Evolutionary conservation across 495 filamentous ascomycete species (phyloP).

Genomic region (Penicillium salamii): DNA sequence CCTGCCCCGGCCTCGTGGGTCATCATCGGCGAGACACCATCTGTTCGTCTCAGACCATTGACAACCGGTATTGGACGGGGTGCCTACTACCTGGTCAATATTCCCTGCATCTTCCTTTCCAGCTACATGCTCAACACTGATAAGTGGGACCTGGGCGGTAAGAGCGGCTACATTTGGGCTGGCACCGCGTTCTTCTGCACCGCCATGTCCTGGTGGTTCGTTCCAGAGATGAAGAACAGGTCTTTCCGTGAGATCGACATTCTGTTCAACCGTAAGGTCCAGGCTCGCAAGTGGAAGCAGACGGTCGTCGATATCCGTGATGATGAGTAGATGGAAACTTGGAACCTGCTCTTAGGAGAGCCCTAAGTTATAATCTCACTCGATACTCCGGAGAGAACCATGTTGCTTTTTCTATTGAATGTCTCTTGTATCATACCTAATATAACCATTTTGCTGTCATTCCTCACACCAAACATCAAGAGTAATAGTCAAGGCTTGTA

Average conservation of each 20-base stretch:
- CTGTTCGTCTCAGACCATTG: slow-evolving; percentile 53
- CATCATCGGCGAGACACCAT: slow-evolving; percentile 57
- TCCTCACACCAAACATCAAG: no score
- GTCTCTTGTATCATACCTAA: no score
- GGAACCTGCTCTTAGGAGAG: slow-evolving; percentile 21
- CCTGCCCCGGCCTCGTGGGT: slow-evolving; percentile 54
- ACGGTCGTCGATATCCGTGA: slow-evolving; percentile 50
- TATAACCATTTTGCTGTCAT: no score
- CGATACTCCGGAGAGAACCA: no score
- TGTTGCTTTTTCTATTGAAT: no score
- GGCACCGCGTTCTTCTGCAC: slow-evolving; percentile 52
- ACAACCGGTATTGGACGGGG: slow-evolving; percentile 56
- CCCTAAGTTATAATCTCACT: slow-evolving; percentile 6
- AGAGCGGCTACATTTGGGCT: slow-evolving; percentile 51
- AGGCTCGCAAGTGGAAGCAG: slow-evolving; percentile 53
- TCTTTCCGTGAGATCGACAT: slow-evolving; percentile 54
- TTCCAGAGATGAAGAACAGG: slow-evolving; percentile 51
- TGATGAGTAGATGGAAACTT: slow-evolving; percentile 48
- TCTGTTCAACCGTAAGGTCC: slow-evolving; percentile 51
- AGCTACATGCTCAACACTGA: slow-evolving; percentile 49
- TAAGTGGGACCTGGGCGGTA: slow-evolving; percentile 47
- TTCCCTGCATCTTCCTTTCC: slow-evolving; percentile 52
- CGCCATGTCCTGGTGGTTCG: slow-evolving; percentile 55
- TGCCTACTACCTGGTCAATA: slow-evolving; percentile 50
- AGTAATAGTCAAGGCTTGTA: no score